phyloP scores from a whole-genome alignment of 177 flowering plant species.

The Tripterygium wilfordii region DNA sequence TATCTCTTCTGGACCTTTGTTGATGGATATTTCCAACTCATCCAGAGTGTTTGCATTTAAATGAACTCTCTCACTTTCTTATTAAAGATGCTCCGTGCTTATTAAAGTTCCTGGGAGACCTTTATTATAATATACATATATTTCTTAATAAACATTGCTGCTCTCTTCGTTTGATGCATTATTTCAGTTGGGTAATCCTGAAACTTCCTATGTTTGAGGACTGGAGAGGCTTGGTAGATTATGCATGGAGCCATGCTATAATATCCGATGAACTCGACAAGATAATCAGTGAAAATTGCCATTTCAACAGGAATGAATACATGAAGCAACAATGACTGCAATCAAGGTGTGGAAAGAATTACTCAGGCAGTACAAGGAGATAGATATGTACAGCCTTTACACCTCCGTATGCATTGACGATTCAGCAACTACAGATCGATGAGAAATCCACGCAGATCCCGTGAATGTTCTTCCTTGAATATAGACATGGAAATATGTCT shows the following conservation, averaged over 20 bases:
- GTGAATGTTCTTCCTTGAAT: too few species aligned
- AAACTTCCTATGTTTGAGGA: constrained; percentile 72
- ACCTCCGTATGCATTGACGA: constrained; percentile 46
- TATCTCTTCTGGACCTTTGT: too few species aligned
- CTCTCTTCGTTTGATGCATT: background rate
- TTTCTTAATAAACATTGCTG: background rate
- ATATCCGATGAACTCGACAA: constrained; percentile 80
- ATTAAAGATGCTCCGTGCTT: too few species aligned
- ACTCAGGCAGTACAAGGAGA: constrained; percentile 55
- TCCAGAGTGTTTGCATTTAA: too few species aligned
- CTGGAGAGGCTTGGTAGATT: constrained; percentile 77
- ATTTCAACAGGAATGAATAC: constrained; percentile 59
- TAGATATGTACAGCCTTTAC: constrained; percentile 89
- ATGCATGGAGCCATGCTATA: constrained; percentile 95
- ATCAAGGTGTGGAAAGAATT: constrained; percentile 50
- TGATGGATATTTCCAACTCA: too few species aligned
- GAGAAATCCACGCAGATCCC: constrained; percentile 16
- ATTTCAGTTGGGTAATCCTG: constrained; percentile 82
- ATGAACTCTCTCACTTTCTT: too few species aligned
- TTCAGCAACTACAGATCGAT: constrained; percentile 18
- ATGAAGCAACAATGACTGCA: constrained; percentile 53
- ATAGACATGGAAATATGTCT: too few species aligned
- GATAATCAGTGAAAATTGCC: constrained; percentile 41
- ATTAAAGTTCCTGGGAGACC: too few species aligned
- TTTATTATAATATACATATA: too few species aligned